phyloP scores from a whole-genome alignment of 2,329 filamentous ascomycete species.

The Aschersonia sp. region DNA sequence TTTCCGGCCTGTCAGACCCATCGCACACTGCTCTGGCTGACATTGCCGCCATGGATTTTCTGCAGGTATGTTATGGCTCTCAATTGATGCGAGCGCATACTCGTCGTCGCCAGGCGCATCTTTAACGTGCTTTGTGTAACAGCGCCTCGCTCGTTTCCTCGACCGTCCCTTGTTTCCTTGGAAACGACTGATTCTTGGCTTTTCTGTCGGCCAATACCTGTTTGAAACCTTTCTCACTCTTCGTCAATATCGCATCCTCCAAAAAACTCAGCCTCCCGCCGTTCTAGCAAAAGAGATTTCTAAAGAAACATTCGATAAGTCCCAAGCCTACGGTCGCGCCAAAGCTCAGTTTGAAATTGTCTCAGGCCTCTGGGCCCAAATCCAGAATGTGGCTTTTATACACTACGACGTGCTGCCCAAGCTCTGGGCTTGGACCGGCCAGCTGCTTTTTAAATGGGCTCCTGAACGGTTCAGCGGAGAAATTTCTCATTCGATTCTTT shows the following conservation, averaged over 20 bases:
- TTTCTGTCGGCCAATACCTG: conserved; percentile 80
- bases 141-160: conserved; percentile 70
- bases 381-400: conserved; percentile 81
- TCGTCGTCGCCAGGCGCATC: neutral
- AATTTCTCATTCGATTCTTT: conserved; percentile 85
- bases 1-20: conserved; percentile 1
- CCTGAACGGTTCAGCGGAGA: conserved; percentile 75
- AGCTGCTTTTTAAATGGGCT: conserved; percentile 57
- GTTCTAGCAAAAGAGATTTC: conserved; percentile 81
- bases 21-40: conserved; percentile 1
- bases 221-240: conserved; percentile 82
- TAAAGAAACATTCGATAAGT: conserved; percentile 85
- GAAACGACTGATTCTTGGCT: conserved; percentile 92
- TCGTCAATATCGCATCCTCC: conserved; percentile 79
- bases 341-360: conserved; percentile 85
- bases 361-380: conserved; percentile 67
- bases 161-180: conserved; percentile 91
- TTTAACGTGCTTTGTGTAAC: conserved; percentile 3
- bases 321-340: conserved; percentile 88
- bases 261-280: conserved; percentile 67
- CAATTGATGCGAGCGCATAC: neutral
- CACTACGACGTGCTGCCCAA: conserved; percentile 84
- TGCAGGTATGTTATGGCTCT: conserved; percentile 20
- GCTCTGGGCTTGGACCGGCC: conserved; percentile 72
- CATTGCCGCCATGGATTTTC: conserved; percentile 26